Evolutionary conservation across 805 yeast genomes (phyloP).

Genomic region (Lipomyces mesembrius): DNA sequence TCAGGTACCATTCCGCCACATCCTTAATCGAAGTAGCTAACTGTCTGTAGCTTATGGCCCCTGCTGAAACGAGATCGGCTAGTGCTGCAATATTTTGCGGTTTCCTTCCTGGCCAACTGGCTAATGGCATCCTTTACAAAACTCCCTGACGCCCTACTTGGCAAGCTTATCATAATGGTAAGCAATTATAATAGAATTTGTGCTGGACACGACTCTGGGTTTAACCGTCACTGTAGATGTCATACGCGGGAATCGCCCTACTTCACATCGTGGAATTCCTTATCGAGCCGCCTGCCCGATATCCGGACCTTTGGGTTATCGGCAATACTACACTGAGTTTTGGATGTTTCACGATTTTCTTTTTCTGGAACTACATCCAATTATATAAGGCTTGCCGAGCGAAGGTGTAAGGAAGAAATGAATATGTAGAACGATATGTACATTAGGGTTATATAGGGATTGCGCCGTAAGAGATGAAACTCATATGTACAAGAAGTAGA

Average conservation of each 20-base stretch:
- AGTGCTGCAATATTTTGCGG: constrained; percentile 68
- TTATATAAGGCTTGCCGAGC: constrained; percentile 43
- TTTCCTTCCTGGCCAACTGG: constrained; percentile 75
- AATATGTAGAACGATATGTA: constrained; percentile 4
- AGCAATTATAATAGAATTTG: constrained; percentile 43
- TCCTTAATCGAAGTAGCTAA: background rate
- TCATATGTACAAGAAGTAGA: constrained; percentile 1
- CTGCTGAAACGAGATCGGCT: constrained; percentile 76
- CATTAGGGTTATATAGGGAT: background rate
- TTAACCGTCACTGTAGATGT: constrained; percentile 13
- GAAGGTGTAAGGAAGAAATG: background rate
- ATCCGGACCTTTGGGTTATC: constrained; percentile 87
- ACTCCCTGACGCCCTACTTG: constrained; percentile 56
- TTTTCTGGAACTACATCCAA: constrained; percentile 79
- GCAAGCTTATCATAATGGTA: constrained; percentile 56
- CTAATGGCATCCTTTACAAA: constrained; percentile 62
- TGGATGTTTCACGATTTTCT: constrained; percentile 72
- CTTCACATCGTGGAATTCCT: constrained; percentile 61
- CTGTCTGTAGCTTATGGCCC: constrained; percentile 68
- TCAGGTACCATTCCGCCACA: constrained; percentile 48
- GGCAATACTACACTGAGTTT: constrained; percentile 75
- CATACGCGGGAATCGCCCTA: constrained; percentile 54
- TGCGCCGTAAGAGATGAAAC: background rate
- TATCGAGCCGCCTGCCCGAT: constrained; percentile 45
- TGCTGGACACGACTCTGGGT: background rate